Evolutionary conservation across 306 rosid genomes (phyloP).

Genomic region (Rosa rugosa): DNA sequence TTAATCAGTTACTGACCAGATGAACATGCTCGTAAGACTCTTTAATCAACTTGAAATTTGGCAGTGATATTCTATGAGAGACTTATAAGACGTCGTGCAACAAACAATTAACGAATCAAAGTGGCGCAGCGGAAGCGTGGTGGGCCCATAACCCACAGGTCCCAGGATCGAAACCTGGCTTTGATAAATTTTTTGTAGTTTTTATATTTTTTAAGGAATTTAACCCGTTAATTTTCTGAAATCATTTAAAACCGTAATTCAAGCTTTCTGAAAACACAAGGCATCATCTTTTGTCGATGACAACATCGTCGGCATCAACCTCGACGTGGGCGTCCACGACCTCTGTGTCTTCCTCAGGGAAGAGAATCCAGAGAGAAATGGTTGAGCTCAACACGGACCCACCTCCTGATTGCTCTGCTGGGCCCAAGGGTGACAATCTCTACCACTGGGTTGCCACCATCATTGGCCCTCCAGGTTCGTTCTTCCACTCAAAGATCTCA

Average conservation of each 20-base stretch:
- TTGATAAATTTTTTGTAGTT: conserved; percentile 8
- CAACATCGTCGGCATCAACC: conserved; percentile 39
- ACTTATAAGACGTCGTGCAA: neutral
- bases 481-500: neutral
- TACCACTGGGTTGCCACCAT: conserved; percentile 94
- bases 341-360: conserved; percentile 77
- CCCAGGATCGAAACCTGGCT: conserved; percentile 56
- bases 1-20: too few relatives aligned
- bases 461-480: conserved; percentile 78
- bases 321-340: conserved; percentile 74
- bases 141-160: conserved; percentile 54
- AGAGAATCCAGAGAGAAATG: conserved; percentile 88
- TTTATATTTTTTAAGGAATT: too few relatives aligned
- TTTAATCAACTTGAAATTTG: too few relatives aligned
- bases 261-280: neutral
- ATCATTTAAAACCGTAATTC: too few relatives aligned
- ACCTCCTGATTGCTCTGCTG: conserved; percentile 81
- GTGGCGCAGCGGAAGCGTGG: conserved; percentile 59
- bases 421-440: conserved; percentile 95
- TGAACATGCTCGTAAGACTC: too few relatives aligned
- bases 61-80: too few relatives aligned
- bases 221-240: neutral
- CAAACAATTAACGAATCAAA: conserved; percentile 6
- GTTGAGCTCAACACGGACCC: conserved; percentile 70
- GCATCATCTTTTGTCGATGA: conserved; percentile 23